Evolutionary conservation across 345 rosid species (phyloP).

Genomic region (Hibiscus syriacus): DNA sequence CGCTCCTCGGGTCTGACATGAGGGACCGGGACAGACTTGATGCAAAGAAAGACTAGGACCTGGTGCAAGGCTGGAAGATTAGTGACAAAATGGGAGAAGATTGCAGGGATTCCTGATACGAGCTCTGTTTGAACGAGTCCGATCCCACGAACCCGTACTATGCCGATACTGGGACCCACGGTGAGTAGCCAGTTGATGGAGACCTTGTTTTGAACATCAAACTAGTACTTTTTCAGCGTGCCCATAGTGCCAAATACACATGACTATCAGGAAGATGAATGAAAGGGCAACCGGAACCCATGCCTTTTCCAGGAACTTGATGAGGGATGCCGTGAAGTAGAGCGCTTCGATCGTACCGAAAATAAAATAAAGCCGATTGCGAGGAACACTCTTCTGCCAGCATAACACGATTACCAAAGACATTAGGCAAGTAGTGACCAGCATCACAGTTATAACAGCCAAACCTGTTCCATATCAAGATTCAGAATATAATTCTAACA

Average conservation of each 20-base stretch:
- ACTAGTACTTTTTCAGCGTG: conserved; percentile 69
- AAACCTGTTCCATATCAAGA: conserved; percentile 43
- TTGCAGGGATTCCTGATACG: conserved; percentile 87
- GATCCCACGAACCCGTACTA: conserved; percentile 79
- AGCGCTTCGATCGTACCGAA: conserved; percentile 85
- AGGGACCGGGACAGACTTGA: conserved; percentile 92
- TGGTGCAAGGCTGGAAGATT: conserved; percentile 98
- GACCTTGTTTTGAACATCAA: conserved; percentile 90
- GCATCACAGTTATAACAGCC: conserved; percentile 98
- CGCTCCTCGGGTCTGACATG: conserved; percentile 82
- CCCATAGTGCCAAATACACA: conserved; percentile 98
- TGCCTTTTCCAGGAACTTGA: conserved; percentile 91
- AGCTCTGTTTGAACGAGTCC: conserved; percentile 92
- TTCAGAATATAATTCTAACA: no score
- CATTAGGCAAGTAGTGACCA: conserved; percentile 95
- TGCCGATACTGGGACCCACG: conserved; percentile 74
- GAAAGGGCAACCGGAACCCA: conserved; percentile 94
- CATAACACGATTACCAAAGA: conserved; percentile 84
- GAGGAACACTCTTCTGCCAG: conserved; percentile 67
- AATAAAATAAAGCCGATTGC: conserved; percentile 61
- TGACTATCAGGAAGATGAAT: conserved; percentile 55
- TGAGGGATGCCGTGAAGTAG: conserved; percentile 83
- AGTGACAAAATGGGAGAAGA: conserved; percentile 94
- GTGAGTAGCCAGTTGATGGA: conserved; percentile 78
- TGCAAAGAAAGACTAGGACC: conserved; percentile 82